Percentiles rank a stretch among this genome's conserved stretches.
phyloP scores from a whole-genome alignment of 129 eudicot genomes.

The Chrysanthemum lavandulifolium region DNA sequence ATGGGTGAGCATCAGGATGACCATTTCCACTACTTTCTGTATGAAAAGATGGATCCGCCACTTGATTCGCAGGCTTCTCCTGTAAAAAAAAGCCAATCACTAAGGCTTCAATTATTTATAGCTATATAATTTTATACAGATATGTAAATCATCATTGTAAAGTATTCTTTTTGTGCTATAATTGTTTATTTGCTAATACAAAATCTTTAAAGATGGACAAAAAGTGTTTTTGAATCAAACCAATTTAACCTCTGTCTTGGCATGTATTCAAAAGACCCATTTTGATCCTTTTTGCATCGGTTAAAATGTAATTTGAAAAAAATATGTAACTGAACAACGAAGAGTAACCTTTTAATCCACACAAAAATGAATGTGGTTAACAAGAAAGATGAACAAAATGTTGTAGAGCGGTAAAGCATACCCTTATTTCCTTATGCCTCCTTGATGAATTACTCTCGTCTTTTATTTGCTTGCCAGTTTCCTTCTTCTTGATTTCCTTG shows the following conservation, averaged over 20 bases:
- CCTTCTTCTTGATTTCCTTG: slow-evolving; percentile 60
- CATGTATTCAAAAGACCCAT: too few relatives aligned
- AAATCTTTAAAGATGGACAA: too few relatives aligned
- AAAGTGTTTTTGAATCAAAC: too few relatives aligned
- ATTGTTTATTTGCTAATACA: too few relatives aligned
- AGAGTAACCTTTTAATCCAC: neutral
- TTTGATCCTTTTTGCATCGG: too few relatives aligned
- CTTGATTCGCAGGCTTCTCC: slow-evolving; percentile 58
- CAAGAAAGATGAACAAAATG: neutral
- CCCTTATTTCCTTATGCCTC: slow-evolving; percentile 75
- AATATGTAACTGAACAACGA: neutral
- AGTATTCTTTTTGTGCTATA: too few relatives aligned
- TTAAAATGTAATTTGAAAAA: neutral
- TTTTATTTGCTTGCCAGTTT: slow-evolving; percentile 71
- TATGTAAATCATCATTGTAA: too few relatives aligned
- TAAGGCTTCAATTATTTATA: neutral
- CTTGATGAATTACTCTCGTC: slow-evolving; percentile 57
- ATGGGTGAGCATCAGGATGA: slow-evolving; percentile 47
- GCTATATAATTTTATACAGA: too few relatives aligned
- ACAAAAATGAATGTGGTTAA: neutral
- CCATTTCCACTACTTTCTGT: slow-evolving; percentile 42
- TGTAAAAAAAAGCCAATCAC: slow-evolving; percentile 15
- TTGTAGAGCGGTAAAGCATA: slow-evolving; percentile 17
- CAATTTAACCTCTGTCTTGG: too few relatives aligned
- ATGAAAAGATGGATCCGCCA: slow-evolving; percentile 45